These are phyloP conservation scores for Citropsis articulata DNA, from an alignment of 345 rosid species.

Conservation along the genomic window DNA sequence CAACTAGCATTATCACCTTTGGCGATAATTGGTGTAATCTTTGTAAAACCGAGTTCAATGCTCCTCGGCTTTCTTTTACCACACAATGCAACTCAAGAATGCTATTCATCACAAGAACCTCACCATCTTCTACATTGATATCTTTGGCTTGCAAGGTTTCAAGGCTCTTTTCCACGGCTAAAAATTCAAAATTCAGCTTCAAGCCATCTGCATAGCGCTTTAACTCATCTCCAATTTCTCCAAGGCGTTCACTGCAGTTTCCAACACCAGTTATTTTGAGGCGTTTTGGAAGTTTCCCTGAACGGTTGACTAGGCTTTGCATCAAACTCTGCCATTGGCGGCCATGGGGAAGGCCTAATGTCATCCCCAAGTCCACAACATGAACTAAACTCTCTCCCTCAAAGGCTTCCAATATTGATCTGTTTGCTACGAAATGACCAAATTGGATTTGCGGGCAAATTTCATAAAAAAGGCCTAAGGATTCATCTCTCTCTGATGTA, in stretches of 20 bases:
- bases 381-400: conserved; percentile 63
- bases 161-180: conserved; percentile 25
- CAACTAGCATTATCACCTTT: conserved; percentile 33
- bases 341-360: conserved; percentile 35
- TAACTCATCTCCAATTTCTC: conserved; percentile 31
- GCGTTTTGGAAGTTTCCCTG: conserved; percentile 24
- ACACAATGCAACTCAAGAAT: conserved; percentile 44
- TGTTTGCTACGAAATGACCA: conserved; percentile 44
- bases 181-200: conserved; percentile 30
- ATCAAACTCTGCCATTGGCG: conserved; percentile 41
- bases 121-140: conserved; percentile 22
- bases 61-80: conserved; percentile 54
- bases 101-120: conserved; percentile 41
- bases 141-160: conserved; percentile 35
- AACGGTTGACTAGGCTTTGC: conserved; percentile 28
- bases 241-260: conserved; percentile 21
- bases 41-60: conserved; percentile 41
- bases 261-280: conserved; percentile 42
- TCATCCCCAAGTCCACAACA: conserved; percentile 47
- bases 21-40: conserved; percentile 33
- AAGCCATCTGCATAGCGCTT: conserved; percentile 19
- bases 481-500: conserved; percentile 36
- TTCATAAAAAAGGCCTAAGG: conserved; percentile 38
- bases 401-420: conserved; percentile 48
- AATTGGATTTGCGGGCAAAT: conserved; percentile 51